Evolutionary conservation across 805 yeast genomes (phyloP).

Genomic region (Ogataea kodamae): DNA sequence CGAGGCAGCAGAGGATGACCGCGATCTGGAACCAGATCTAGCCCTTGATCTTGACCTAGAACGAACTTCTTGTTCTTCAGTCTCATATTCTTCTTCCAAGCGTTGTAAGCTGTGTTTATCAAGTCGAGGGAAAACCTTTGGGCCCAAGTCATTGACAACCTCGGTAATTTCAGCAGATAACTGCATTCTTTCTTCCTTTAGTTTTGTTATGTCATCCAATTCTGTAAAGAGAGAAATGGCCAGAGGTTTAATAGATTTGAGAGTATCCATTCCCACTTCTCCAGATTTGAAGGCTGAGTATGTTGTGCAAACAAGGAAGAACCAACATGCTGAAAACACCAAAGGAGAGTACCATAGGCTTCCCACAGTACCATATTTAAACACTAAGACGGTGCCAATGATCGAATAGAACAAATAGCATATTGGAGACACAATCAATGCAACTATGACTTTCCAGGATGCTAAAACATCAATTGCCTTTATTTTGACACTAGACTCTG

Average conservation of each 20-base stretch:
- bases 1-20: conserved; percentile 20
- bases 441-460: conserved; percentile 91
- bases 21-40: conserved; percentile 14
- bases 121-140: conserved; percentile 82
- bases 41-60: conserved; percentile 7
- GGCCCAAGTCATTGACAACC: conserved; percentile 77
- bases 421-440: conserved; percentile 82
- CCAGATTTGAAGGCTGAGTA: conserved; percentile 87
- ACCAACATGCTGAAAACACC: conserved; percentile 51
- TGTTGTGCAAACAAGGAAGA: conserved; percentile 67
- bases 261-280: conserved; percentile 88
- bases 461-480: conserved; percentile 91
- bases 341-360: conserved; percentile 13
- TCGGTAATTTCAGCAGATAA: conserved; percentile 75
- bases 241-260: conserved; percentile 80
- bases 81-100: conserved; percentile 24
- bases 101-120: conserved; percentile 18
- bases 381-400: conserved; percentile 38
- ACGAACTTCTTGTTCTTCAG: conserved; percentile 14
- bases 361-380: conserved; percentile 20
- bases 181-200: conserved; percentile 58
- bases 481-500: conserved; percentile 82
- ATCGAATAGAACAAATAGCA: conserved; percentile 77
- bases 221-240: conserved; percentile 51
- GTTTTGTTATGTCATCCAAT: conserved; percentile 49